Conservation (phyloP, 345 rosid genomes). For the Murraya koenigii region DNA sequence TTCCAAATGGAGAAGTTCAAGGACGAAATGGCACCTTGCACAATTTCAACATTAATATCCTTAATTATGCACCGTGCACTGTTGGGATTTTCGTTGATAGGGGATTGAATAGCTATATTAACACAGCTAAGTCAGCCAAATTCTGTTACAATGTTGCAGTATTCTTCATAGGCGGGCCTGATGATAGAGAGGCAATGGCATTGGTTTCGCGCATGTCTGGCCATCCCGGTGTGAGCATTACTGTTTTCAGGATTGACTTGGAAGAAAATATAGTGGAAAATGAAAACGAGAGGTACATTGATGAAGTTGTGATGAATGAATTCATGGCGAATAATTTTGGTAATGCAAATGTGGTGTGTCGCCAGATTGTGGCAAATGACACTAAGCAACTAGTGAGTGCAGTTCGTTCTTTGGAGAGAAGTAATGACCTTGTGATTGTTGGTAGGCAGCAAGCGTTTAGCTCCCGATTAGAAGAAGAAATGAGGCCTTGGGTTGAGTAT, state of each 20-base stretch:
- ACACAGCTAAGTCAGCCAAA: neutral
- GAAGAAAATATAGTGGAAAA: neutral
- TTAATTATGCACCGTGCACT: conserved; percentile 25
- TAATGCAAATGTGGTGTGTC: neutral
- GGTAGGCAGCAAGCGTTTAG: conserved; percentile 14
- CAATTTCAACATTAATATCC: conserved; percentile 12
- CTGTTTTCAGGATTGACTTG: conserved; percentile 14
- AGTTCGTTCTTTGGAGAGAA: conserved; percentile 8
- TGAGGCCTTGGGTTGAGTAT: conserved; percentile 27
- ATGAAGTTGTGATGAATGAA: conserved; percentile 12
- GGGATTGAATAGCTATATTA: neutral
- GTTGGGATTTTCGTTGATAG: conserved; percentile 33
- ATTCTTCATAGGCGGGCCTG: conserved; percentile 32
- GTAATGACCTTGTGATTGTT: conserved; percentile 30
- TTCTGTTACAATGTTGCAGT: conserved; percentile 14
- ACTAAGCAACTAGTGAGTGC: conserved; percentile 14
- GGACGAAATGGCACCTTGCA: neutral
- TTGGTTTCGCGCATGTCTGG: conserved; percentile 27
- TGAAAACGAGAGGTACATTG: conserved; percentile 10
- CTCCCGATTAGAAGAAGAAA: conserved; percentile 14
- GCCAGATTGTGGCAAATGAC: neutral
- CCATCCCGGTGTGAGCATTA: conserved; percentile 18
- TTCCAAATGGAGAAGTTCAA: neutral
- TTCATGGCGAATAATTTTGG: conserved; percentile 6
- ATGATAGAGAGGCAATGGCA: conserved; percentile 39